phyloP scores from a whole-genome alignment of 192 early-diverging fungal species.

The Chytriomyces confervae region DNA sequence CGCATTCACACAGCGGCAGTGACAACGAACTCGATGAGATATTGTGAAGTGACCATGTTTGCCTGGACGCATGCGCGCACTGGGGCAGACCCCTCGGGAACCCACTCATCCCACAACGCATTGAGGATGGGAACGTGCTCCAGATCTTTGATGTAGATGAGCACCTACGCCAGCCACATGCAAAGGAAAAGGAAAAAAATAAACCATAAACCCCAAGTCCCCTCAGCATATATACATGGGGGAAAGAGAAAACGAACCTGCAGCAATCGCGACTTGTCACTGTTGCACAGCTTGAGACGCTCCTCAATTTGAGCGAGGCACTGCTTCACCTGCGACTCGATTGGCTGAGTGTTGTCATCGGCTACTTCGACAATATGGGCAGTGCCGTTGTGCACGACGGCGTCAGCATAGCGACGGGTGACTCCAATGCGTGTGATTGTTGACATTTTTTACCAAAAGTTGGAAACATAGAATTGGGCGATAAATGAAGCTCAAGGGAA shows the following conservation, averaged over 20 bases:
- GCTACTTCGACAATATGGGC: conserved; percentile 27
- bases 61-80: conserved; percentile 26
- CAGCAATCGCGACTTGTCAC: conserved; percentile 5
- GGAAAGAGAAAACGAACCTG: not conserved
- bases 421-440: not conserved
- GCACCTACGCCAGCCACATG: not conserved
- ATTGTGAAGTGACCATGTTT: conserved; percentile 14
- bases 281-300: not conserved
- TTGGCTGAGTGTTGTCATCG: conserved; percentile 10
- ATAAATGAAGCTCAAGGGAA: not conserved
- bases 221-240: too few relatives aligned
- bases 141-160: conserved; percentile 22
- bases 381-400: conserved; percentile 27
- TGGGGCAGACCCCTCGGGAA: conserved; percentile 17
- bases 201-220: too few relatives aligned
- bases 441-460: not conserved
- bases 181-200: too few relatives aligned
- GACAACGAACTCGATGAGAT: conserved; percentile 27
- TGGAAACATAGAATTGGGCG: not conserved
- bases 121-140: conserved; percentile 22
- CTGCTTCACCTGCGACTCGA: conserved; percentile 7
- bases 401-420: conserved; percentile 4
- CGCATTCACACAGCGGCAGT: conserved; percentile 8
- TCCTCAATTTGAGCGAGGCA: conserved; percentile 16
- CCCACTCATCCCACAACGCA: conserved; percentile 24